Evolutionary conservation across 257 asterid species (phyloP).

Genomic region (Solanum gandarillasii): DNA sequence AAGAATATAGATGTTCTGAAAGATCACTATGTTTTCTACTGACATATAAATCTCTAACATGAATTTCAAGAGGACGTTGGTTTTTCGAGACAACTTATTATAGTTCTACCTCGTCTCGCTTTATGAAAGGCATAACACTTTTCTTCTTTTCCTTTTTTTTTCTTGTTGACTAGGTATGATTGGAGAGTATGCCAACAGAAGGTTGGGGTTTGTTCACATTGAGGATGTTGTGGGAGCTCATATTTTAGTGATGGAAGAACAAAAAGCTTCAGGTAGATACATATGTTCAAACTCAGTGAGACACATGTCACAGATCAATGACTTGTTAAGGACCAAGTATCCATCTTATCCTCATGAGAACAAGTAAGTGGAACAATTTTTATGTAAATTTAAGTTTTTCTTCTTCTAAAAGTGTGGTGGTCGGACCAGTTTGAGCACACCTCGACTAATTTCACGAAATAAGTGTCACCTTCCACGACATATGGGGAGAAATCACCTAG

Average conservation of each 20-base stretch:
- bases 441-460: background rate
- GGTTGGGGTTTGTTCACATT: constrained; percentile 79
- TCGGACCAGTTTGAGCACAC: background rate
- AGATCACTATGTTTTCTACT: background rate
- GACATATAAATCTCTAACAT: background rate
- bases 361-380: constrained; percentile 30
- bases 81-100: background rate
- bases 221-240: constrained; percentile 85
- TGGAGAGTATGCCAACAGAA: constrained; percentile 64
- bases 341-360: constrained; percentile 59
- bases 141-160: background rate
- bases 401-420: background rate
- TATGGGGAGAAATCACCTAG: background rate
- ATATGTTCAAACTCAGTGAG: constrained; percentile 70
- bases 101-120: background rate
- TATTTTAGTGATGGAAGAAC: constrained; percentile 73
- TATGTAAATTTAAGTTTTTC: background rate
- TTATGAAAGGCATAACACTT: background rate
- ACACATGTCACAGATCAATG: constrained; percentile 75
- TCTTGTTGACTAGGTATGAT: constrained; percentile 25
- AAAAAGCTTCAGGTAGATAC: constrained; percentile 65
- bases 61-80: background rate
- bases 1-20: background rate
- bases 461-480: background rate
- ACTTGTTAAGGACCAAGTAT: constrained; percentile 51